phyloP scores from a whole-genome alignment of 2,329 filamentous ascomycete genomes.

The Paraphaeosphaeria sporulosa region DNA sequence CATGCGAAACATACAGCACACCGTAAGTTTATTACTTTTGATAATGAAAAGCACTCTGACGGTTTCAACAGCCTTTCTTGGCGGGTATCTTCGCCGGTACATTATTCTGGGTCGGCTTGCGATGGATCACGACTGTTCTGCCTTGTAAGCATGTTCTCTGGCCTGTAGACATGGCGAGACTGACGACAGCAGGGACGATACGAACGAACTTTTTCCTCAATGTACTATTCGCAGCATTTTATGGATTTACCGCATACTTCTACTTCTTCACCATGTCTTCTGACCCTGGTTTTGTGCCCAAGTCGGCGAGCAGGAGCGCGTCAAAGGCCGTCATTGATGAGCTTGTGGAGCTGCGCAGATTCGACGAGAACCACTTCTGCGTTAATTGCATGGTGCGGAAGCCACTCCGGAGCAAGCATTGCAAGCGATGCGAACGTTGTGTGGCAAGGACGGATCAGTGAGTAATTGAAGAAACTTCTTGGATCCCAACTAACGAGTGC shows the following conservation, averaged over 20 bases:
- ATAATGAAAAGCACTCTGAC: background rate
- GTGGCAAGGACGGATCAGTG: slow-evolving; percentile 97
- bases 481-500: slow-evolving; percentile 25
- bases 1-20: slow-evolving; percentile 89
- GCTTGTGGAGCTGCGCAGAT: slow-evolving; percentile 83
- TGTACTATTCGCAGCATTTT: slow-evolving; percentile 72
- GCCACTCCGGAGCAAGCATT: slow-evolving; percentile 94
- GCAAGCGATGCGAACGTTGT: slow-evolving; percentile 87
- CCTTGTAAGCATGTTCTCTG: slow-evolving; percentile 62
- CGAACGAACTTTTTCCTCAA: slow-evolving; percentile 76
- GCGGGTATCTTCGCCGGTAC: slow-evolving; percentile 91
- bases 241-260: slow-evolving; percentile 78
- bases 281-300: slow-evolving; percentile 93
- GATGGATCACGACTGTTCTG: slow-evolving; percentile 78
- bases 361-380: slow-evolving; percentile 94
- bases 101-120: slow-evolving; percentile 78
- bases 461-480: slow-evolving; percentile 49
- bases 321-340: slow-evolving; percentile 91
- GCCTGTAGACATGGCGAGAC: background rate
- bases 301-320: slow-evolving; percentile 85
- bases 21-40: slow-evolving; percentile 61
- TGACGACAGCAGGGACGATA: slow-evolving; percentile 63
- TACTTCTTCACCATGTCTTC: slow-evolving; percentile 85
- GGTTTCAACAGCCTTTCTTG: slow-evolving; percentile 75
- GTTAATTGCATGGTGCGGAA: slow-evolving; percentile 93